Percentiles rank a stretch among this genome's conserved stretches.
Evolutionary conservation across 495 filamentous ascomycete species (phyloP).

Genomic region (Penicillium samsonianum): DNA sequence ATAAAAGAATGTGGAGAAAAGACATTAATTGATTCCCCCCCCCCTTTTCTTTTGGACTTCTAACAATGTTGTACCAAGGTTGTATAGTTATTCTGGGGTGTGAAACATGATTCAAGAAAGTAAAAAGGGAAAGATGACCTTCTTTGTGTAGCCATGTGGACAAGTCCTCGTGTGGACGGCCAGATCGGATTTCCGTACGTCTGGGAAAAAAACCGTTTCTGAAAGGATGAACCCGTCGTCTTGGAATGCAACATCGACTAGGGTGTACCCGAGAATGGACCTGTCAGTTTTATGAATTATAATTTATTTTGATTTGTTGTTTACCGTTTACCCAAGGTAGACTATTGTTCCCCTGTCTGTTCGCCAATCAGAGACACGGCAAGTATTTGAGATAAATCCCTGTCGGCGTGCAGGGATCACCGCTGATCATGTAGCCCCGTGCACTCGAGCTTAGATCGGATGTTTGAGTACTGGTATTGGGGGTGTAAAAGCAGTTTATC

Average conservation of each 20-base stretch:
- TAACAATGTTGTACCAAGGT: too few relatives aligned
- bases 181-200: conserved; percentile 28
- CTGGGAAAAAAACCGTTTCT: conserved; percentile 33
- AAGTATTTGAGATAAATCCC: conserved; percentile 48
- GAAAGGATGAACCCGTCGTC: conserved; percentile 25
- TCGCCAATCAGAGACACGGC: conserved; percentile 35
- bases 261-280: conserved; percentile 21
- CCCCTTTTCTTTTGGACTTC: too few relatives aligned
- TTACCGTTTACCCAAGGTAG: conserved; percentile 20
- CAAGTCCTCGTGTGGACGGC: conserved; percentile 27
- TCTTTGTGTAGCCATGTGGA: conserved; percentile 21
- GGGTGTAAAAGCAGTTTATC: not conserved
- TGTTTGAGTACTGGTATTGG: not conserved
- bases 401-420: conserved; percentile 35
- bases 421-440: conserved; percentile 29
- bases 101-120: not conserved
- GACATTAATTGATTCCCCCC: not conserved
- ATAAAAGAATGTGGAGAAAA: not conserved
- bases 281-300: conserved; percentile 13
- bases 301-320: conserved; percentile 16
- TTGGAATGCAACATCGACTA: conserved; percentile 33
- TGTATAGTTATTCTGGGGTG: not conserved
- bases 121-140: not conserved
- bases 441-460: conserved; percentile 17
- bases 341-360: conserved; percentile 12